phyloP scores from a whole-genome alignment of 257 asterid genomes.

The Solanum sparsipilum region DNA sequence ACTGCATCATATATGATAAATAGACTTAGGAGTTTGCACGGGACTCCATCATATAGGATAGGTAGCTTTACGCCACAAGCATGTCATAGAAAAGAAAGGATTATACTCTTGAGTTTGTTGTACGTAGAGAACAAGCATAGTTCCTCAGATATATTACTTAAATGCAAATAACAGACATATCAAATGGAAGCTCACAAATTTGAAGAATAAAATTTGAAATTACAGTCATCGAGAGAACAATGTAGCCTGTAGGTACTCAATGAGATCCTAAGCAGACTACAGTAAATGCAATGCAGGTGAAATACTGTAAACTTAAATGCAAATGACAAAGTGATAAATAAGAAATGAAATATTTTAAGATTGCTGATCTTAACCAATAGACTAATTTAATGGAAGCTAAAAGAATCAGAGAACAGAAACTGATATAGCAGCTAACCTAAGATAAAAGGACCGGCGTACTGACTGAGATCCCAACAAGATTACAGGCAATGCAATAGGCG shows the following conservation, averaged over 20 bases:
- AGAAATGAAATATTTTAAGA: neutral
- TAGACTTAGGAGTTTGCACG: constrained; percentile 12
- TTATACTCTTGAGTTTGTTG: neutral
- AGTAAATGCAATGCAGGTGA: neutral
- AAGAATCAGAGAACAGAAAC: neutral
- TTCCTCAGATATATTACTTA: neutral
- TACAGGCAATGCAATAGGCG: neutral
- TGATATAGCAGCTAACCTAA: neutral
- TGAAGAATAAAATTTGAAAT: neutral
- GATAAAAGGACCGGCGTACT: neutral
- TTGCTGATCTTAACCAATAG: neutral
- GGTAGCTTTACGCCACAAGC: neutral
- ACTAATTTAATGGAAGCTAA: neutral
- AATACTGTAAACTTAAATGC: neutral
- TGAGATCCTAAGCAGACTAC: neutral
- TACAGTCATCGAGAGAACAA: neutral
- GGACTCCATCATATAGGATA: constrained; percentile 28
- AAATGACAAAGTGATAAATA: neutral
- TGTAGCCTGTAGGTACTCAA: neutral
- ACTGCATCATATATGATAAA: constrained; percentile 27
- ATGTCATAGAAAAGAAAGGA: neutral
- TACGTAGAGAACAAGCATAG: neutral
- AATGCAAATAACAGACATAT: neutral
- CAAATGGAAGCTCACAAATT: neutral
- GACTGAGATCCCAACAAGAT: neutral